Evolutionary conservation across 768 basidiomycete species (phyloP).

Genomic region (Phlebiopsis gigantea): DNA sequence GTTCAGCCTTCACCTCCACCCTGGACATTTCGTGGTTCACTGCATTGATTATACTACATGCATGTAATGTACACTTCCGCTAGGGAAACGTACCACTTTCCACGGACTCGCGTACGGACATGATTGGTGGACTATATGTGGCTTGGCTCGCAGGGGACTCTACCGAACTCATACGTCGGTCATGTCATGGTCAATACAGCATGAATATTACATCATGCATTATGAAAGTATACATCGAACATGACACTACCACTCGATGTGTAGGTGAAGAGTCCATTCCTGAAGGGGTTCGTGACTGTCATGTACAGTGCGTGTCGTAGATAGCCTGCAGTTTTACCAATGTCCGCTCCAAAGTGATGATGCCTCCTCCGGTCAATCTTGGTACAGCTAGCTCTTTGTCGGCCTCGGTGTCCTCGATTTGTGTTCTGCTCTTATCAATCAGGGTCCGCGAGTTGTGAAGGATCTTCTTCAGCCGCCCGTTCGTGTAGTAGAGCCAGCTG

Average conservation of each 20-base stretch:
- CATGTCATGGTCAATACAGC: background rate
- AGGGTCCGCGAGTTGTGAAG: slow-evolving; percentile 49
- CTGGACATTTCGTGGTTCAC: background rate
- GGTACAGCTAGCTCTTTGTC: slow-evolving; percentile 52
- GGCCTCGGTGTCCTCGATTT: slow-evolving; percentile 28
- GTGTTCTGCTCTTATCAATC: slow-evolving; percentile 59
- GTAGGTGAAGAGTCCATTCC: background rate
- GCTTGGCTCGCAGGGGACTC: no score
- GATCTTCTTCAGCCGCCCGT: slow-evolving; percentile 63
- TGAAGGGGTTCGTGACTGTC: background rate
- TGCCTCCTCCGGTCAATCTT: slow-evolving; percentile 72
- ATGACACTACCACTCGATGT: no score
- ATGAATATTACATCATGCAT: background rate
- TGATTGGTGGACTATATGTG: no score
- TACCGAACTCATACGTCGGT: no score
- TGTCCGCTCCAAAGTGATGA: slow-evolving; percentile 73
- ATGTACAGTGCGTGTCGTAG: slow-evolving; percentile 14
- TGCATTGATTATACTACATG: background rate
- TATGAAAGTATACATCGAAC: background rate
- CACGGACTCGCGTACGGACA: no score
- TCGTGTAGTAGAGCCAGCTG: slow-evolving; percentile 61
- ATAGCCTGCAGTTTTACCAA: slow-evolving; percentile 58
- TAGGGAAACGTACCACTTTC: no score
- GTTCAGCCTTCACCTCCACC: background rate
- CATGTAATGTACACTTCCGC: background rate